Evolutionary conservation across 441 rosid genomes (phyloP).

Genomic region (Bocquillonia castaneifolia): DNA sequence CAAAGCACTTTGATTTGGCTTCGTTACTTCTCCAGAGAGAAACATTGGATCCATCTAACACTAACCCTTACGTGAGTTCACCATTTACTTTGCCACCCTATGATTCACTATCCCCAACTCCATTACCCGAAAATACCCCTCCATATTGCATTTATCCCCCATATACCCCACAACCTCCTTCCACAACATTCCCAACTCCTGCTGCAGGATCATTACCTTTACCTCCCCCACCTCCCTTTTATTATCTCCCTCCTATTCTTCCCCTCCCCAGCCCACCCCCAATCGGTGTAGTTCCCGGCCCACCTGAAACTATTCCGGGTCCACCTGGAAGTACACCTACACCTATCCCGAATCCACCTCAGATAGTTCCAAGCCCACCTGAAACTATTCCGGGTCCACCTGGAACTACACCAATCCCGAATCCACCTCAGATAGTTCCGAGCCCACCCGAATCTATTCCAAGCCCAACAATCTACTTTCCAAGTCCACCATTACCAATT

Average conservation of each 20-base stretch:
- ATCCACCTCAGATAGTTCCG: slow-evolving; percentile 25
- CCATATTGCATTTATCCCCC: slow-evolving; percentile 65
- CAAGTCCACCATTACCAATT: slow-evolving; percentile 35
- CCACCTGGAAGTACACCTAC: slow-evolving; percentile 28
- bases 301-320: slow-evolving; percentile 30
- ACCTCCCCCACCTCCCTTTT: slow-evolving; percentile 22
- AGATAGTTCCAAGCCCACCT: slow-evolving; percentile 31
- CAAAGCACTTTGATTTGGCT: slow-evolving; percentile 36
- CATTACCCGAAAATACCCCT: slow-evolving; percentile 49
- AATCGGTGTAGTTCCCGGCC: slow-evolving; percentile 23
- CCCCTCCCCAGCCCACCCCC: slow-evolving; percentile 40
- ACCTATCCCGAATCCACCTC: slow-evolving; percentile 24
- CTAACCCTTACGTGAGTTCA: slow-evolving; percentile 51
- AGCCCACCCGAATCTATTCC: slow-evolving; percentile 29
- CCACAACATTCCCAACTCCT: slow-evolving; percentile 29
- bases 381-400: slow-evolving; percentile 34
- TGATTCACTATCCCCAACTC: slow-evolving; percentile 50
- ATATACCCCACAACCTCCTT: slow-evolving; percentile 39
- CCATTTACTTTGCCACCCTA: slow-evolving; percentile 58
- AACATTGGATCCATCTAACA: slow-evolving; percentile 36
- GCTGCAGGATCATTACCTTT: slow-evolving; percentile 14
- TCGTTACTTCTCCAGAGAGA: slow-evolving; percentile 29
- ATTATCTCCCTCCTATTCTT: slow-evolving; percentile 27
- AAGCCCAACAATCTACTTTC: slow-evolving; percentile 33
- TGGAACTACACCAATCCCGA: not conserved